A percentile compares a stretch with the other conserved stretches of the same genome.
Conservation (phyloP, 768 basidiomycete species). For the Cystofilobasidium macerans region DNA sequence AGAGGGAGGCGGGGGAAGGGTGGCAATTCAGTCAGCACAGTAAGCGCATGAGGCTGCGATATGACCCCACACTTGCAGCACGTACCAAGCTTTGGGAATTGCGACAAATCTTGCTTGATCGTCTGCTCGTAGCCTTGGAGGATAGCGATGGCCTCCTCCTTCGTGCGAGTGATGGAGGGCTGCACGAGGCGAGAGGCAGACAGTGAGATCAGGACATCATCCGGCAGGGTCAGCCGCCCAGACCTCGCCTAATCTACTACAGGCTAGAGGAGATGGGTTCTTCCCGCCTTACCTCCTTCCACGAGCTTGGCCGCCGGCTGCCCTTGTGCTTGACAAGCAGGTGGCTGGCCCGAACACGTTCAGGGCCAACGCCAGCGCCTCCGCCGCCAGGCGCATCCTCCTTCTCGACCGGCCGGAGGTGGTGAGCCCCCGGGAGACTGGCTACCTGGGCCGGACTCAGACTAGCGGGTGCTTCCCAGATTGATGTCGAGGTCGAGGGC, state of each 20-base stretch:
- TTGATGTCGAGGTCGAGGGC: constrained; percentile 53
- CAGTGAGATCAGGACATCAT: background rate
- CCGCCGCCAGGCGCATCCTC: constrained; percentile 29
- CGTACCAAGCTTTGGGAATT: constrained; percentile 20
- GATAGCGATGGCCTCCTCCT: constrained; percentile 22
- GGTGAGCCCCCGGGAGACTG: constrained; percentile 55
- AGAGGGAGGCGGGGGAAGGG: background rate
- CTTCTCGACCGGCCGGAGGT: constrained; percentile 37
- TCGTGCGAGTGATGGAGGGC: constrained; percentile 25
- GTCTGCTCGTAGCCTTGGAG: constrained; percentile 11
- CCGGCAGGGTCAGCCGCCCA: too few species aligned
- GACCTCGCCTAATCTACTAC: background rate
- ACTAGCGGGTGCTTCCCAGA: constrained; percentile 63
- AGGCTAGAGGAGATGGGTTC: background rate
- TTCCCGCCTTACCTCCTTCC: constrained; percentile 42
- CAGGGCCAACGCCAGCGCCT: constrained; percentile 35
- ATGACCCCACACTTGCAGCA: too few species aligned
- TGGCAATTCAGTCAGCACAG: too few species aligned
- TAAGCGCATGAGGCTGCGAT: too few species aligned
- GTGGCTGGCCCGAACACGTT: constrained; percentile 81
- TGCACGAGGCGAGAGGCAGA: background rate
- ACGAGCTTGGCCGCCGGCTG: constrained; percentile 41
- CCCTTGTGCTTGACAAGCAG: constrained; percentile 74
- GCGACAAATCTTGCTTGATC: constrained; percentile 5
- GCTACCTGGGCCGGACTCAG: constrained; percentile 53